These are phyloP conservation scores for Xylariaceae sp. DNA, from an alignment of 2,329 filamentous ascomycete genomes.

Conservation along the genomic window DNA sequence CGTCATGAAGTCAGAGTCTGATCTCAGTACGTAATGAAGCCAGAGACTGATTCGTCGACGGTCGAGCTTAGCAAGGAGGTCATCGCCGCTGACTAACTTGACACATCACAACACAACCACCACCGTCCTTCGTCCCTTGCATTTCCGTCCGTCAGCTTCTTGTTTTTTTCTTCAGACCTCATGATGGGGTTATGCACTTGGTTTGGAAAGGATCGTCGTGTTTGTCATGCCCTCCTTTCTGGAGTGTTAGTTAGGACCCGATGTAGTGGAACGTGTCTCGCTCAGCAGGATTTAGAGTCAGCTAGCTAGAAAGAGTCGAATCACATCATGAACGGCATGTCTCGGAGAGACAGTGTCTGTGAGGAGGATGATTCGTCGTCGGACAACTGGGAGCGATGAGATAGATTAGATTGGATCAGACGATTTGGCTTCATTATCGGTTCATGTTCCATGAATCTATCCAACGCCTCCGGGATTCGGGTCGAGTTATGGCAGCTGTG, in stretches of 20 bases:
- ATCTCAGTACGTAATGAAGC: too few relatives aligned
- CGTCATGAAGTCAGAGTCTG: too few relatives aligned
- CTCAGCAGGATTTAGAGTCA: neutral
- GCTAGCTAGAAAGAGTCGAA: too few relatives aligned
- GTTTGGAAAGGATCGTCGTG: neutral
- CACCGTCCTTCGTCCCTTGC: neutral
- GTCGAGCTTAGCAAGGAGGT: neutral
- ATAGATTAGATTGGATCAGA: too few relatives aligned
- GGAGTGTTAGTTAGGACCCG: constrained; percentile 1
- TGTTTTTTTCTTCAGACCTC: neutral
- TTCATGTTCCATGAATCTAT: too few relatives aligned
- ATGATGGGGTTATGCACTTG: neutral
- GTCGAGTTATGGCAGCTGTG: too few relatives aligned
- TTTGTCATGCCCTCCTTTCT: constrained; percentile 2
- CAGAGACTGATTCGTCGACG: neutral
- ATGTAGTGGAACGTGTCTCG: constrained; percentile 12
- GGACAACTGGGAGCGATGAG: too few relatives aligned
- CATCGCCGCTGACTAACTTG: neutral
- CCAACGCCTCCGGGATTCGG: too few relatives aligned
- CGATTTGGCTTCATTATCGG: too few relatives aligned
- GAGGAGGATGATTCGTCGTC: too few relatives aligned
- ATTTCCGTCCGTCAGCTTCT: neutral
- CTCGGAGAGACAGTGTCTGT: too few relatives aligned
- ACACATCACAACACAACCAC: neutral
- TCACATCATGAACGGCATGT: too few relatives aligned